Base-by-base conservation (phyloP, 768 basidiomycete species). In the Mycena vulgaris region DNA sequence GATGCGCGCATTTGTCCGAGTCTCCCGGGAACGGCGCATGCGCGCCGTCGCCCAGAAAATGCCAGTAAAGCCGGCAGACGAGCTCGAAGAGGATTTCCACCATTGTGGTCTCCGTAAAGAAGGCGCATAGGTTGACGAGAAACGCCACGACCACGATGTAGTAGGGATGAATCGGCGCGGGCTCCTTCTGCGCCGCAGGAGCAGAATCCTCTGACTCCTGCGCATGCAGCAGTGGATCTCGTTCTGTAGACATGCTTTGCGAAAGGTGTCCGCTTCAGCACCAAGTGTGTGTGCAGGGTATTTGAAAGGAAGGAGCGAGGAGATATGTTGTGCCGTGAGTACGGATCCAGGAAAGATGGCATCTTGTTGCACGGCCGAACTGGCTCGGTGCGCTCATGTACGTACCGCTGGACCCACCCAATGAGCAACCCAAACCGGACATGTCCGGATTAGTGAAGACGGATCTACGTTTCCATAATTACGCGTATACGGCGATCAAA, bases 61-160 rank as follows among this genome's bases (percentile, higher is more conserved):
- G 23, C 61, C 61, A 63, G 48, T 63, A 63, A 31, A 52, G 11
- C 33, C 61, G 10, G 28, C 61, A 63, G 37, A 63, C 61, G 35
- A 63, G 61, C 23, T 63, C 48, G 14, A 39, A 25, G 17, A 63
- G 49, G 25, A 63, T 40, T 37, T 63, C 61, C 23, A 63, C 61
- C 25, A 16, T 8, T 5, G 61, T 63, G 9, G 61, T 63, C 35
- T n/a, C 3, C 13, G 61, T 37, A 52, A 63, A 23, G 37, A 40
- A 40, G 33, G 27, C 35, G 37, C 61, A 63, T 27, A 63, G 61
- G 28, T 40, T 51, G 19, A 28, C 48, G 3, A 63, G 48, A 52
- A 63, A 63, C 17, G 48, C 21, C 25, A 63, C 49, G 1, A 40
- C 49, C 3, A 28, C 48, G 27, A 52, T 30, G 27, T 51, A 63